phyloP scores from a whole-genome alignment of 306 rosid species.

The Malus sylvestris region DNA sequence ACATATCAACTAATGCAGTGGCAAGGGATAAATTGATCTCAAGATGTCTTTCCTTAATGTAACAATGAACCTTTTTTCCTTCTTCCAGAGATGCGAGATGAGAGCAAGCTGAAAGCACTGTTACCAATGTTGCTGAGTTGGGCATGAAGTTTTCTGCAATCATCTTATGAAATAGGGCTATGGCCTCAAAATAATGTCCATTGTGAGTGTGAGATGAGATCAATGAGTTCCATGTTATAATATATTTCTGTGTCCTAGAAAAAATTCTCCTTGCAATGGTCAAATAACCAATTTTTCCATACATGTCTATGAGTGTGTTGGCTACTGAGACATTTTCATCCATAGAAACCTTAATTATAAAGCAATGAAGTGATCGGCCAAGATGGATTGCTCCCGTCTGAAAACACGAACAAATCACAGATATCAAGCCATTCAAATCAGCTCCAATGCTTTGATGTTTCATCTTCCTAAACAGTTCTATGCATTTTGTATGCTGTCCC shows the following conservation, averaged over 20 bases:
- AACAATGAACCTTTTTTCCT: constrained; percentile 44
- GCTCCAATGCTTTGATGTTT: constrained; percentile 30
- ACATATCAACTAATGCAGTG: constrained; percentile 76
- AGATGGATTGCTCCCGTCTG: constrained; percentile 31
- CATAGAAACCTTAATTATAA: constrained; percentile 35
- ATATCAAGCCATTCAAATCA: constrained; percentile 38
- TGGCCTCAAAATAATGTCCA: constrained; percentile 39
- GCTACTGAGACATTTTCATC: constrained; percentile 32
- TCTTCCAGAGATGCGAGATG: constrained; percentile 53
- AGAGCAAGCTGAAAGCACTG: constrained; percentile 63
- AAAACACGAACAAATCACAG: constrained; percentile 53
- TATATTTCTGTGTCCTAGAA: constrained; percentile 26
- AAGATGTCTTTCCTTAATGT: constrained; percentile 37
- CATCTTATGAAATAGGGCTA: constrained; percentile 47
- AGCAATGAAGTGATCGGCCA: constrained; percentile 62
- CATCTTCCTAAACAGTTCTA: constrained; percentile 56
- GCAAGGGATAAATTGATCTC: constrained; percentile 48
- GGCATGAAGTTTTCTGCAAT: constrained; percentile 41
- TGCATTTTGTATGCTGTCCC: constrained; percentile 34
- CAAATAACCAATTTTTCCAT: constrained; percentile 58
- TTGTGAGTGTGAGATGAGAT: constrained; percentile 47
- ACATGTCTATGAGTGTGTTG: constrained; percentile 64
- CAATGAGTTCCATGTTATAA: constrained; percentile 63
- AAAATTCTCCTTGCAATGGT: constrained; percentile 43
- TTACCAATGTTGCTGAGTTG: constrained; percentile 42